Evolutionary conservation across 768 basidiomycete species (phyloP), one percentile per base, ranked within the genome.

Genomic region (Podaxis sp.): DNA sequence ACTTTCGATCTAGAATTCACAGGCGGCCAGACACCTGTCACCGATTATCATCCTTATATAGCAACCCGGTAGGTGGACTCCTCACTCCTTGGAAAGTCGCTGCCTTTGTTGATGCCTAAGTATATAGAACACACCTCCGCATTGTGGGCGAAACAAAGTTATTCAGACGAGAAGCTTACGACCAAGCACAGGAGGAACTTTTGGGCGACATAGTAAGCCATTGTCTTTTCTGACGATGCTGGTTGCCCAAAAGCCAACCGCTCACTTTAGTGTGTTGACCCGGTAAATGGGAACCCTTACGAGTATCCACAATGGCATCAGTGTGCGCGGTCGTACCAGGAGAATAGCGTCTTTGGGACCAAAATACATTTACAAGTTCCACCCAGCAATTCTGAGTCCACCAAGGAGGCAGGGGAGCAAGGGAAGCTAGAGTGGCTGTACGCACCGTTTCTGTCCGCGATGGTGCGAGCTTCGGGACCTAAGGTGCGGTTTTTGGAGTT

Each of bases 21-120:
- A 4, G 57, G 65, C 19, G 65, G 33, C 7, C 24, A 64, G n/a
- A 65, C 63, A 6, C 63, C 69, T 12, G 64, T 65, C 19, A 60
- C 71, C 12, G 57, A 65, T n/a, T 63, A 62, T 7, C 76, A 76
- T 61, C 78, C 78, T 2, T 76, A 76, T 40, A 66, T 79, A 38
- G 67, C 75, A 19, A 76, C 77, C 36, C 73, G 75, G 76, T 75
- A 49, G 8, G 68, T 49, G 7, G 56, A 33, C 27, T 43, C 11
- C 19, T 7, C 13, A 19, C 15, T 17, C 2, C 22, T 19, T 1
- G 11, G 5, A 15, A 19, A n/a, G n/a, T 51, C 33, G 36, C 36
- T 17, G 33, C 49, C 49, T 13, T 13, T 53, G 4, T 17, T 22
- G 11, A 57, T 12, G 24, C 33, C 50, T 25, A 29, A 36, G 29